Conservation (phyloP, 2,329 filamentous ascomycete species). For the Fusarium keratoplasticum region DNA sequence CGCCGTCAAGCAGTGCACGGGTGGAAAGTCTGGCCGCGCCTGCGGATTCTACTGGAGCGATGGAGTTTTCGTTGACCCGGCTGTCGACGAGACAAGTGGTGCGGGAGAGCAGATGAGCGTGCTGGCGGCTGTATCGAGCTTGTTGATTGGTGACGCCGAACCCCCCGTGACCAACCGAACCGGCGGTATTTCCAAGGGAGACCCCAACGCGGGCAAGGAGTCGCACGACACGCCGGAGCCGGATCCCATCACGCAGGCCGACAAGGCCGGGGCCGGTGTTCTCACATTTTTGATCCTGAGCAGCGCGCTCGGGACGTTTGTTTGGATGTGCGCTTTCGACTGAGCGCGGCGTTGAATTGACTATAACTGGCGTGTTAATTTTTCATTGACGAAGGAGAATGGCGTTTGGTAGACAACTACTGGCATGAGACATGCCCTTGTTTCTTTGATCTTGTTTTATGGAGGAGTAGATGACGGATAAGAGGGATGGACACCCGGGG, state of each 20-base stretch:
- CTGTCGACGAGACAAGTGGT: constrained; percentile 65
- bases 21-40: constrained; percentile 65
- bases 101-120: constrained; percentile 71
- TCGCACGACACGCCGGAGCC: constrained; percentile 47
- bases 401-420: constrained; percentile 4
- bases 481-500: constrained; percentile 2
- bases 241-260: constrained; percentile 55
- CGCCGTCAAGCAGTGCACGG: constrained; percentile 72
- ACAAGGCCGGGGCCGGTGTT: constrained; percentile 62
- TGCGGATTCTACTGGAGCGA: constrained; percentile 74
- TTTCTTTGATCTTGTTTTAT: not conserved
- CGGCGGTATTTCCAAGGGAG: constrained; percentile 62
- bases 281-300: constrained; percentile 59
- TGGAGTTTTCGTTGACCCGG: constrained; percentile 57
- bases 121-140: constrained; percentile 64
- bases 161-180: constrained; percentile 58
- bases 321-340: constrained; percentile 61
- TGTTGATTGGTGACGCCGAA: constrained; percentile 56
- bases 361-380: not conserved
- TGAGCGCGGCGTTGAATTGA: constrained; percentile 26
- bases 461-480: not conserved
- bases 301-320: constrained; percentile 56
- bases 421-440: constrained; percentile 1
- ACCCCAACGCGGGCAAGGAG: constrained; percentile 54
- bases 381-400: not conserved